A percentile compares a stretch with the other conserved stretches of the same genome.
These are phyloP conservation scores for Hanseniaspora opuntiae DNA, from an alignment of 805 yeast species.

Conservation along the genomic window DNA sequence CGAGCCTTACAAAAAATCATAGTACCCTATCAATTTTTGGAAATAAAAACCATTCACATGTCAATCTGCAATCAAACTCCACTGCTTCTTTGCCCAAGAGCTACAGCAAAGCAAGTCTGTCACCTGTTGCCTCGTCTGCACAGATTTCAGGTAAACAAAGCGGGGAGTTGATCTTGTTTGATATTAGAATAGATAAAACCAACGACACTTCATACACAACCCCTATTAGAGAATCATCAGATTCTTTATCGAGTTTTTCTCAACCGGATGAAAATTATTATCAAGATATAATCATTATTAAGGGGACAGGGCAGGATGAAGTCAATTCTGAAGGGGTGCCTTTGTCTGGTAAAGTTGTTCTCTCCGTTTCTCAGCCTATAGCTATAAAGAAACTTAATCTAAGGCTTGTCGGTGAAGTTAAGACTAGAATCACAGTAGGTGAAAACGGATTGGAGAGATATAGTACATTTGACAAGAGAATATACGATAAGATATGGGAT, in stretches of 20 bases:
- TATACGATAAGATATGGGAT: constrained; percentile 74
- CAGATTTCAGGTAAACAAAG: constrained; percentile 18
- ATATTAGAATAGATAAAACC: constrained; percentile 43
- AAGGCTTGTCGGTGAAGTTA: constrained; percentile 52
- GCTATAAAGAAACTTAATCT: constrained; percentile 50
- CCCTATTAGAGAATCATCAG: constrained; percentile 29
- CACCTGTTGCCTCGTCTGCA: constrained; percentile 16
- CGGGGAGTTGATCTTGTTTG: constrained; percentile 28
- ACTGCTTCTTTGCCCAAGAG: background rate
- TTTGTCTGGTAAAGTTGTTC: constrained; percentile 62
- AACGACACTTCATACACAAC: constrained; percentile 11
- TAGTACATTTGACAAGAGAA: constrained; percentile 40
- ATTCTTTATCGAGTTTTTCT: background rate
- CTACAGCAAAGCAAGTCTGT: background rate
- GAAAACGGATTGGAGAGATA: constrained; percentile 31
- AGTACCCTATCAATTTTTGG: background rate
- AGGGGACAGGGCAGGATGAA: constrained; percentile 69
- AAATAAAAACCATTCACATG: background rate
- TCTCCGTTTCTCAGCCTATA: constrained; percentile 64
- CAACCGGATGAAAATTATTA: constrained; percentile 1
- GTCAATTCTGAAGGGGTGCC: constrained; percentile 40
- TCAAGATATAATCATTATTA: constrained; percentile 64
- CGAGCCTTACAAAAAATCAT: background rate
- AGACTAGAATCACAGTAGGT: constrained; percentile 54
- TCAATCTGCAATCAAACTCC: background rate